These are phyloP conservation scores for Coemansia umbellata DNA, from an alignment of 192 early-diverging fungal species.

Conservation along the genomic window DNA sequence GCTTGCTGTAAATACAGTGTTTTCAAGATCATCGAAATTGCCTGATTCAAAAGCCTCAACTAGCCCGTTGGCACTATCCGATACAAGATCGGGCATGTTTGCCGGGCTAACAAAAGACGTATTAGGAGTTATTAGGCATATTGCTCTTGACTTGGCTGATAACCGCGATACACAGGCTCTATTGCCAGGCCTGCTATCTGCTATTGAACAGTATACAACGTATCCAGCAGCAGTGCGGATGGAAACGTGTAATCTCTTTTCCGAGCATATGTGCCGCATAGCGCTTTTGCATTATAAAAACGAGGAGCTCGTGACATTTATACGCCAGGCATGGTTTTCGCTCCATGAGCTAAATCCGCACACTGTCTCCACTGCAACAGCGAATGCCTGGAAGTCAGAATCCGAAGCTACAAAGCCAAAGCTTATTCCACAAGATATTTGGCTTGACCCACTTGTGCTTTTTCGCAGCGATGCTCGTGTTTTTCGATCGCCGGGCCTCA, in stretches of 20 bases:
- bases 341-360: constrained; percentile 37
- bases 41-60: neutral
- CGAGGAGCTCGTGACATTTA: constrained; percentile 19
- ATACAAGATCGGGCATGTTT: too few relatives aligned
- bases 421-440: constrained; percentile 43
- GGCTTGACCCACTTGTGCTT: constrained; percentile 56
- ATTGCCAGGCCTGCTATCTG: constrained; percentile 2
- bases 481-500: constrained; percentile 48
- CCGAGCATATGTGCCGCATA: constrained; percentile 17
- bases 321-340: constrained; percentile 36
- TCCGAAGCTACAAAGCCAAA: constrained; percentile 27
- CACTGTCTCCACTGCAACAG: constrained; percentile 27
- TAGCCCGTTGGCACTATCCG: neutral
- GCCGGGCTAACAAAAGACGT: neutral
- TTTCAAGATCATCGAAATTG: neutral
- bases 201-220: constrained; percentile 12
- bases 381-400: constrained; percentile 28
- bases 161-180: neutral
- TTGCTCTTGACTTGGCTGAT: neutral
- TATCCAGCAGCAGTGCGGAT: constrained; percentile 33
- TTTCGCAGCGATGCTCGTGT: constrained; percentile 55
- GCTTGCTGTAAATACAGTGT: constrained; percentile 2
- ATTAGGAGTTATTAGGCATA: neutral
- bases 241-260: constrained; percentile 23
- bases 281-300: constrained; percentile 3